These are phyloP conservation scores for Begonia masoniana DNA, from an alignment of 306 rosid genomes.

Conservation along the genomic window DNA sequence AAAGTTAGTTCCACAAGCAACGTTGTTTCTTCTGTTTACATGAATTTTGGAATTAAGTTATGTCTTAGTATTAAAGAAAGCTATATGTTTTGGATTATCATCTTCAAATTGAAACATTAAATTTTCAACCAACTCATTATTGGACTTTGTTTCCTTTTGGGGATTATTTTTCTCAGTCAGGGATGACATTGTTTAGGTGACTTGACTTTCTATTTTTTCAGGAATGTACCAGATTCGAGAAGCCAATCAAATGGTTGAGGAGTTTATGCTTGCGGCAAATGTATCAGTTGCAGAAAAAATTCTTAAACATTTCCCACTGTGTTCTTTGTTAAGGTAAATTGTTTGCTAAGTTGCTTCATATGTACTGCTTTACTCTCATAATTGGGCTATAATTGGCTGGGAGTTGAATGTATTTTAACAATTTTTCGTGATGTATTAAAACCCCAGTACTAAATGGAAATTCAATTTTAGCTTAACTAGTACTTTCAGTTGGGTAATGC, in stretches of 20 bases:
- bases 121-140: neutral
- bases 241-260: constrained; percentile 99
- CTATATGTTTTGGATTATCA: too few species aligned
- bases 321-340: constrained; percentile 71
- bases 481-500: neutral
- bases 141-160: neutral
- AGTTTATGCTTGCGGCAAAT: constrained; percentile 99
- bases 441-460: too few species aligned
- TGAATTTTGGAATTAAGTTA: too few species aligned
- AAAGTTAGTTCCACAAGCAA: too few species aligned
- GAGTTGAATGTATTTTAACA: neutral
- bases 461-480: neutral
- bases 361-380: too few species aligned
- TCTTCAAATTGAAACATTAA: neutral
- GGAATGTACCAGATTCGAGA: constrained; percentile 98
- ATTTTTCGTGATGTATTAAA: too few species aligned
- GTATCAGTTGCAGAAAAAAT: constrained; percentile 86
- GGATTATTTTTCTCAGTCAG: neutral
- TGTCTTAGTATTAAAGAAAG: too few species aligned
- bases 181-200: too few species aligned
- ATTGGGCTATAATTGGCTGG: too few species aligned
- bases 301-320: constrained; percentile 56
- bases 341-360: neutral
- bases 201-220: constrained; percentile 15
- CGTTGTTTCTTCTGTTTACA: too few species aligned